These are phyloP conservation scores for Tephrocybe rancida DNA, from an alignment of 768 basidiomycete genomes.

Conservation along the genomic window DNA sequence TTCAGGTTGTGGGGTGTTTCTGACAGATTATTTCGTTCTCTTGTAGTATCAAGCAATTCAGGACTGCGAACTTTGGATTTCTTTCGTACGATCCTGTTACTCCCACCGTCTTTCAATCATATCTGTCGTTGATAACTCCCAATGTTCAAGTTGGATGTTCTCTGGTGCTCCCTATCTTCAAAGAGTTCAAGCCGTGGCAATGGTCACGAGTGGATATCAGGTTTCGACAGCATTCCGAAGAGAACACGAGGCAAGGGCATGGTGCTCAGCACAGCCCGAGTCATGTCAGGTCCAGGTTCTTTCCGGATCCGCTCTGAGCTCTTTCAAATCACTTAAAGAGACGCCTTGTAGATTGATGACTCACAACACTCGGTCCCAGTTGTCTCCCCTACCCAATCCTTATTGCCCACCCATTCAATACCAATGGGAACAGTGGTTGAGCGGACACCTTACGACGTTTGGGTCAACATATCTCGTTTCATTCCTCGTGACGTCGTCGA, in stretches of 20 bases:
- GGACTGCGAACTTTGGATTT: too few relatives aligned
- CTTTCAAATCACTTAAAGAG: background rate
- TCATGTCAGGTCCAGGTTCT: background rate
- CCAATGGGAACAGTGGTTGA: slow-evolving; percentile 9
- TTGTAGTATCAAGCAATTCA: too few relatives aligned
- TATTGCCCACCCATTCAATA: too few relatives aligned
- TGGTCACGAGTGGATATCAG: background rate
- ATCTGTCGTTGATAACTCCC: too few relatives aligned
- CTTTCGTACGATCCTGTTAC: too few relatives aligned
- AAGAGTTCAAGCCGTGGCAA: background rate
- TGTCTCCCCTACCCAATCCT: background rate
- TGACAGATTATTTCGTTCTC: too few relatives aligned
- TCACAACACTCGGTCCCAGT: background rate
- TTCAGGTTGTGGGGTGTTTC: too few relatives aligned
- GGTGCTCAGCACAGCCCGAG: slow-evolving; percentile 1
- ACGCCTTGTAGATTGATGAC: background rate
- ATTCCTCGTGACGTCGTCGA: slow-evolving; percentile 18
- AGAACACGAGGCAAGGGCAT: slow-evolving; percentile 5
- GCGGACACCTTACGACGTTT: slow-evolving; percentile 23
- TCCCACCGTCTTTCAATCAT: too few relatives aligned
- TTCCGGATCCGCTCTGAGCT: background rate
- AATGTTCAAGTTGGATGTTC: background rate
- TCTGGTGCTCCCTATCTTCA: background rate
- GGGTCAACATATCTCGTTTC: slow-evolving; percentile 21
- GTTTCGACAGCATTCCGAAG: background rate